Evolutionary conservation across 1,284 basidiomycete species (phyloP).

Genomic region (Malassezia pachydermatis): DNA sequence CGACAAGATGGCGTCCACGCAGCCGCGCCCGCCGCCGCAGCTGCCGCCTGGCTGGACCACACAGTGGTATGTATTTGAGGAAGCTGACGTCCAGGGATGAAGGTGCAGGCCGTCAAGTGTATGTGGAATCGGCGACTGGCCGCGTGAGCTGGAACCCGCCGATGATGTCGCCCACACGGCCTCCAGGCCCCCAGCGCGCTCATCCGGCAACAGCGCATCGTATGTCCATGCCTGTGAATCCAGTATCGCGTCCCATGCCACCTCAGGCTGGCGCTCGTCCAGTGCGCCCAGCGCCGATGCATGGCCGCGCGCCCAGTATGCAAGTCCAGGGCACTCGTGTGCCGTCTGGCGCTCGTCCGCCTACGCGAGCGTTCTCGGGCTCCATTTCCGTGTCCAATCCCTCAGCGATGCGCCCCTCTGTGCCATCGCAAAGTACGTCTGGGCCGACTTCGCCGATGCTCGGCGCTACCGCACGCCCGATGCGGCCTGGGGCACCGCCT

Average conservation of each 20-base stretch:
- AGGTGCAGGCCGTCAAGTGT: constrained; percentile 69
- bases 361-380: neutral
- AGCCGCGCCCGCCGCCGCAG: constrained; percentile 22
- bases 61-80: constrained; percentile 60
- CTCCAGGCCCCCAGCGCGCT: constrained; percentile 31
- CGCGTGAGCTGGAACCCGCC: constrained; percentile 49
- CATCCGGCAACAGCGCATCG: constrained; percentile 39
- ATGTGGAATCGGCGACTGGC: constrained; percentile 54
- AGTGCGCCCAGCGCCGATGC: neutral
- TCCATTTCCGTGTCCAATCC: neutral
- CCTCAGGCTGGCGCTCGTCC: neutral
- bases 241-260: neutral
- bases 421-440: too few relatives aligned
- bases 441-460: too few relatives aligned
- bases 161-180: constrained; percentile 15
- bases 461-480: too few relatives aligned
- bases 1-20: constrained; percentile 18
- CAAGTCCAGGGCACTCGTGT: constrained; percentile 1
- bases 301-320: constrained; percentile 4
- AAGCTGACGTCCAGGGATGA: constrained; percentile 59
- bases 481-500: too few relatives aligned
- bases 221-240: constrained; percentile 41
- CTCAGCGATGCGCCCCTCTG: neutral
- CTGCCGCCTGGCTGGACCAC: constrained; percentile 78
- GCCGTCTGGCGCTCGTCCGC: constrained; percentile 1